Percentiles rank a stretch among this genome's conserved stretches.
Evolutionary conservation across 768 basidiomycete genomes (phyloP).

Genomic region (Kwoniella sp.): DNA sequence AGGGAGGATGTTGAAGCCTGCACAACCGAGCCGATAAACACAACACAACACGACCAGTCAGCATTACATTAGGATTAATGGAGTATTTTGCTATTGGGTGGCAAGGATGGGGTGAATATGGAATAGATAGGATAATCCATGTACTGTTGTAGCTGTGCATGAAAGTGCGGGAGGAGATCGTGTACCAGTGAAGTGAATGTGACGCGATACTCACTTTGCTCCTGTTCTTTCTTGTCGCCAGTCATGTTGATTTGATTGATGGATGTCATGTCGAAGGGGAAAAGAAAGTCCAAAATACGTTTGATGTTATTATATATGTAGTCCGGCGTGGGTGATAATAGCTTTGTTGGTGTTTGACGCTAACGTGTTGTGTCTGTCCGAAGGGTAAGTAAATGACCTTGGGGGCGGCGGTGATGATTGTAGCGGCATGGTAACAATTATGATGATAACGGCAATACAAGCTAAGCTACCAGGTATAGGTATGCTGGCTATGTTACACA

Average conservation of each 20-base stretch:
- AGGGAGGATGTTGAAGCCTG: slow-evolving; percentile 55
- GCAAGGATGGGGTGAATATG: no score
- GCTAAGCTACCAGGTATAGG: no score
- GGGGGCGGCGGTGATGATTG: no score
- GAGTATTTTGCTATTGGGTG: not conserved
- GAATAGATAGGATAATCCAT: no score
- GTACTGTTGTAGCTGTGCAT: no score
- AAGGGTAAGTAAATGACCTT: not conserved
- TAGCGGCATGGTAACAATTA: no score
- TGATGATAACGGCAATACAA: no score
- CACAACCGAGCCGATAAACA: not conserved
- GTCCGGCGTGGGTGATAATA: not conserved
- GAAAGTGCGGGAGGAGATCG: not conserved
- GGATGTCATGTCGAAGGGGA: slow-evolving; percentile 15
- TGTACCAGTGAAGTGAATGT: not conserved
- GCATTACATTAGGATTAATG: no score
- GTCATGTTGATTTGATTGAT: slow-evolving; percentile 28
- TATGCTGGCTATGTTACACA: no score
- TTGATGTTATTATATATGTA: slow-evolving; percentile 6
- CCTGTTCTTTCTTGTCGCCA: slow-evolving; percentile 22
- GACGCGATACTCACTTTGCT: slow-evolving; percentile 20
- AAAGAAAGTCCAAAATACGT: not conserved
- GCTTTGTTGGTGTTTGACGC: slow-evolving; percentile 8
- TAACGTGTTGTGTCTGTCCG: slow-evolving; percentile 1
- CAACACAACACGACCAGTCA: no score